Percentiles rank a stretch among this genome's conserved stretches.
Evolutionary conservation across 2,329 filamentous ascomycete genomes (phyloP).

Genomic region (Hypoxylon sp.): DNA sequence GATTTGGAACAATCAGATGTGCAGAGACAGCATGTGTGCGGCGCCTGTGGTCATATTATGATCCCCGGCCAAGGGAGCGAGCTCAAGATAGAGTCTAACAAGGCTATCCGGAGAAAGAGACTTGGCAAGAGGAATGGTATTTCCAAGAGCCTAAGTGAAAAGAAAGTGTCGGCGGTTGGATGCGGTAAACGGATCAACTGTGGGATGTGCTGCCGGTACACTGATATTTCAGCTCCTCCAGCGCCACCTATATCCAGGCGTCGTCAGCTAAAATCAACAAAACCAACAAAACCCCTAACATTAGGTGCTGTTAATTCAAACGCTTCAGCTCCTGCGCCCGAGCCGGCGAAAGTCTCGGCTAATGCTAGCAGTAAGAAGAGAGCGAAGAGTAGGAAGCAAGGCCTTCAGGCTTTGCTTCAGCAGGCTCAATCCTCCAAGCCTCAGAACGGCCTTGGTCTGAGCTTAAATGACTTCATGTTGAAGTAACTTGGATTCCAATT

Average conservation of each 20-base stretch:
- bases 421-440: conserved; percentile 61
- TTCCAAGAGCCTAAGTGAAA: conserved; percentile 19
- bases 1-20: conserved; percentile 61
- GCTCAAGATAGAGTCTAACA: conserved; percentile 58
- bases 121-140: conserved; percentile 32
- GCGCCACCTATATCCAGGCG: conserved; percentile 53
- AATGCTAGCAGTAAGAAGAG: conserved; percentile 76
- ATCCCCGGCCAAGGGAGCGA: conserved; percentile 64
- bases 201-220: conserved; percentile 61
- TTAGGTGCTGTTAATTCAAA: conserved; percentile 9
- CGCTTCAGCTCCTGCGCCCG: conserved; percentile 45
- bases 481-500: conserved; percentile 47
- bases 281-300: conserved; percentile 47
- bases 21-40: conserved; percentile 70
- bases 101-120: conserved; percentile 64
- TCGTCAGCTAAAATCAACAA: conserved; percentile 51
- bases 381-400: conserved; percentile 75
- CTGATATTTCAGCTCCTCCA: conserved; percentile 58
- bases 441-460: conserved; percentile 60
- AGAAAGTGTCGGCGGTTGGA: conserved; percentile 16
- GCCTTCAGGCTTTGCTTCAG: conserved; percentile 75
- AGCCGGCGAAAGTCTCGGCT: conserved; percentile 56
- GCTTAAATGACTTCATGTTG: conserved; percentile 70
- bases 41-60: conserved; percentile 73
- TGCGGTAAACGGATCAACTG: conserved; percentile 62